phyloP scores from a whole-genome alignment of 345 rosid species.

The Melaleuca alternifolia region DNA sequence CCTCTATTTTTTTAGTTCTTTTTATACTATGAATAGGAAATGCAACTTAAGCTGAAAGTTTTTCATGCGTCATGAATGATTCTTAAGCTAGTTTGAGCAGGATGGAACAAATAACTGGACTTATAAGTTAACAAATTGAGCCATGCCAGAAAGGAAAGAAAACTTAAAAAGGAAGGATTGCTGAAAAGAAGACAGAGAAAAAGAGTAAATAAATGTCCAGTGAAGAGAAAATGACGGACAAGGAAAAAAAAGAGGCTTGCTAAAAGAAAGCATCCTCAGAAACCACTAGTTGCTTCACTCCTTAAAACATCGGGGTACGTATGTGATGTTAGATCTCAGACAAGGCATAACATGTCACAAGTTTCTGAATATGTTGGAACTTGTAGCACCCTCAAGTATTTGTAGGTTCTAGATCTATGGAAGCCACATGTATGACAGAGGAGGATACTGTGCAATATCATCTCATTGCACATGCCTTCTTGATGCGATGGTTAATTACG shows the following conservation, averaged over 20 bases:
- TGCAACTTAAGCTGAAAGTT: background rate
- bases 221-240: background rate
- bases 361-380: background rate
- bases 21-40: background rate
- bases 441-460: background rate
- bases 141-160: background rate
- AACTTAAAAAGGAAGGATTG: background rate
- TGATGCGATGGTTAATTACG: background rate
- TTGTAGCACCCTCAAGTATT: background rate
- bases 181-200: background rate
- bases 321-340: background rate
- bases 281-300: background rate
- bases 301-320: background rate
- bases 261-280: background rate
- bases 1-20: background rate
- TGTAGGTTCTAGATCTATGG: background rate
- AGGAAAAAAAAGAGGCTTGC: background rate
- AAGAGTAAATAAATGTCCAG: background rate
- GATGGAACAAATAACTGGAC: background rate
- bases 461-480: background rate
- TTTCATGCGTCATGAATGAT: background rate
- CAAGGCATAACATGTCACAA: background rate
- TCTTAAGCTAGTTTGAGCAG: background rate
- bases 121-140: background rate
- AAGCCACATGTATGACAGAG: background rate